Conservation (phyloP, 306 rosid genomes). For the Vachellia collinsii region DNA sequence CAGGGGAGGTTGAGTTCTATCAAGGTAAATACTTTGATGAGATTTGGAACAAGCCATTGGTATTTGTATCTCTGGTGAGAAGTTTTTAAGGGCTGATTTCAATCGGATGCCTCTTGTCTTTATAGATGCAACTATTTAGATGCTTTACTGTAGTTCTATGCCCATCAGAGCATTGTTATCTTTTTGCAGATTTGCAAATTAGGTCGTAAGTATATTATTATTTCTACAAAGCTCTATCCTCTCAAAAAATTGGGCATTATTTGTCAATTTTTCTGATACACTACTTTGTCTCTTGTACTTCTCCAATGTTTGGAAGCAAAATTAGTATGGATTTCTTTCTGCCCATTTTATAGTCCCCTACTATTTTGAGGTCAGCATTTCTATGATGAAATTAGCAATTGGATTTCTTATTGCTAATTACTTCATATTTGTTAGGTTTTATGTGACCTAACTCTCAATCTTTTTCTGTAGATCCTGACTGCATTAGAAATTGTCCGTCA, state of each 20-base stretch:
- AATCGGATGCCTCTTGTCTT: neutral
- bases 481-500: constrained; percentile 95
- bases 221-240: constrained; percentile 11
- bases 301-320: constrained; percentile 25
- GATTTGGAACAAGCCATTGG: neutral
- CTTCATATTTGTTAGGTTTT: neutral
- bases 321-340: neutral
- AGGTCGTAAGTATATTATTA: constrained; percentile 14
- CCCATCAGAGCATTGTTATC: constrained; percentile 3
- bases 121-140: neutral
- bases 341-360: constrained; percentile 25
- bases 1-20: constrained; percentile 5
- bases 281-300: constrained; percentile 26
- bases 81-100: neutral
- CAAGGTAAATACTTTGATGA: neutral
- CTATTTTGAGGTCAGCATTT: constrained; percentile 15
- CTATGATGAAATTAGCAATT: constrained; percentile 25
- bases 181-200: constrained; percentile 24
- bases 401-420: constrained; percentile 7
- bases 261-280: constrained; percentile 20
- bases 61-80: neutral
- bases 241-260: constrained; percentile 12
- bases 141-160: neutral
- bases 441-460: constrained; percentile 18
- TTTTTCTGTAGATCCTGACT: constrained; percentile 73